phyloP scores from a whole-genome alignment of 1,139 yeast genomes.

The Eremothecium sinecaudum region DNA sequence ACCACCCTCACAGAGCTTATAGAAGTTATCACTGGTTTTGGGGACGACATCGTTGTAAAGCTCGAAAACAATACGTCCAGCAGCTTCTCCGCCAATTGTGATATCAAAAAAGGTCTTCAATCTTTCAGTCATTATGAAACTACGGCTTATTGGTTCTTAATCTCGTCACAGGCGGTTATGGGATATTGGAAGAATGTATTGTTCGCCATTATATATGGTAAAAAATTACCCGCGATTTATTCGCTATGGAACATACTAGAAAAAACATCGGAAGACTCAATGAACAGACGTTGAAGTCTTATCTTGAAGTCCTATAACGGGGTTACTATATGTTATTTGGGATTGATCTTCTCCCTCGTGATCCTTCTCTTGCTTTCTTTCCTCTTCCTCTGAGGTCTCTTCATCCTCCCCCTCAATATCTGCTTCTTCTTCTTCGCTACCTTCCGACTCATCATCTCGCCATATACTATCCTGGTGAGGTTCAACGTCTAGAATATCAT shows the following conservation, averaged over 20 bases:
- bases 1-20: slow-evolving; percentile 85
- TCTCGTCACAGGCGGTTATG: not conserved
- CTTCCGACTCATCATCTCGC: slow-evolving; percentile 12
- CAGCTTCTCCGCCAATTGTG: slow-evolving; percentile 51
- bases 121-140: slow-evolving; percentile 19
- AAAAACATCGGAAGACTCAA: no score
- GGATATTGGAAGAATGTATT: no score
- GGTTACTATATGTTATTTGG: no score
- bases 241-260: no score
- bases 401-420: slow-evolving; percentile 9
- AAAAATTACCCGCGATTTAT: no score
- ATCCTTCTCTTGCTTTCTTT: slow-evolving; percentile 4
- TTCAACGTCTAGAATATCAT: slow-evolving; percentile 17
- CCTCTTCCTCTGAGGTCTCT: slow-evolving; percentile 5
- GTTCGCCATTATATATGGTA: no score
- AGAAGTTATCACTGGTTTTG: slow-evolving; percentile 86
- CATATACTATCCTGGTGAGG: slow-evolving; percentile 11
- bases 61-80: slow-evolving; percentile 71
- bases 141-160: not conserved
- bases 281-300: no score
- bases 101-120: slow-evolving; percentile 68
- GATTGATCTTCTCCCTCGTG: no score
- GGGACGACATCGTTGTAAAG: slow-evolving; percentile 78
- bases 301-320: no score
- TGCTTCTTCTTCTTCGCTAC: slow-evolving; percentile 11